phyloP scores from a whole-genome alignment of 805 yeast species.

The Metschnikowia peoriensis region DNA sequence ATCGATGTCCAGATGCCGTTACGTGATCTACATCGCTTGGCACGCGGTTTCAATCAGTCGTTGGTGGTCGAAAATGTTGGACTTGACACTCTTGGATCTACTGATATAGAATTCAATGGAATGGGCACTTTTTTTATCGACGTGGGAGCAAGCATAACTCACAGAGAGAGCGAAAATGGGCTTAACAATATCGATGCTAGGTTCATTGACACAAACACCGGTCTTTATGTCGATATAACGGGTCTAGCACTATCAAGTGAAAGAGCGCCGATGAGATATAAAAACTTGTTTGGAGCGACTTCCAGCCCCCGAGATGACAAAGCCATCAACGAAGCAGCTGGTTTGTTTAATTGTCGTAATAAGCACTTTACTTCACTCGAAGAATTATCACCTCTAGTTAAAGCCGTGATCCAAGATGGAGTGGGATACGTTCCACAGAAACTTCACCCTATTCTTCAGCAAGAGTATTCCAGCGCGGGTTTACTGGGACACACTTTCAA shows the following conservation, averaged over 20 bases:
- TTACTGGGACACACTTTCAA: constrained; percentile 3
- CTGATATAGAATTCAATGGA: constrained; percentile 22
- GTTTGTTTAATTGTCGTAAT: constrained; percentile 42
- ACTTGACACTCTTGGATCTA: constrained; percentile 15
- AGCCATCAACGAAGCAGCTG: constrained; percentile 14
- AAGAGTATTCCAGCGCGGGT: constrained; percentile 26
- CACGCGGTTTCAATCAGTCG: constrained; percentile 22
- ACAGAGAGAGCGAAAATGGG: constrained; percentile 14
- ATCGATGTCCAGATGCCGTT: constrained; percentile 27
- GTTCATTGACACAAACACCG: constrained; percentile 34
- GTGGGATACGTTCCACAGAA: constrained; percentile 32
- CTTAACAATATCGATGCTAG: constrained; percentile 36
- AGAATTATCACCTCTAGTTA: constrained; percentile 21
- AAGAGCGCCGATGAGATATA: constrained; percentile 11
- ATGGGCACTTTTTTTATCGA: constrained; percentile 16
- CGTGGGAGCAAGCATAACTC: constrained; percentile 13
- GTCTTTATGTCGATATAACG: constrained; percentile 20
- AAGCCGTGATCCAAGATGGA: constrained; percentile 19
- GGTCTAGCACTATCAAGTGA: constrained; percentile 14
- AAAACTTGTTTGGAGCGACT: not conserved
- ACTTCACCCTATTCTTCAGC: constrained; percentile 23
- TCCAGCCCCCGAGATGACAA: not conserved
- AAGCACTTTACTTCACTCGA: constrained; percentile 28
- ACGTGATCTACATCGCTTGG: constrained; percentile 20
- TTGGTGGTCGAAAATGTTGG: constrained; percentile 20